Evolutionary conservation across 768 basidiomycete genomes (phyloP).

Genomic region (Rhizopogon rudus): DNA sequence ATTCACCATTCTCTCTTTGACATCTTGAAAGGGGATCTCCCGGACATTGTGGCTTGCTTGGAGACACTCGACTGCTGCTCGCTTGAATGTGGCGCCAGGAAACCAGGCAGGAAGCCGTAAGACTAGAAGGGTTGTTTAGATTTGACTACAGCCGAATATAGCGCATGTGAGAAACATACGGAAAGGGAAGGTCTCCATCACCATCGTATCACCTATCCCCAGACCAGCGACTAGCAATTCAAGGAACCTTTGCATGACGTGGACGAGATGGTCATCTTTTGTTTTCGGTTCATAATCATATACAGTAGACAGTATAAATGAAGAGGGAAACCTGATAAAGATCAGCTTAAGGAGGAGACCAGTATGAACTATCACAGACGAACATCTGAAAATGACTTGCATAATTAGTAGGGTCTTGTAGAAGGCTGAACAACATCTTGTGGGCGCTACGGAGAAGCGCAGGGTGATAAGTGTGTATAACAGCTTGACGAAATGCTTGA

Average conservation of each 20-base stretch:
- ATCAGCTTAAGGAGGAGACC: too few species aligned
- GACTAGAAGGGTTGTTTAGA: background rate
- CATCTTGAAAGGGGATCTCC: constrained; percentile 18
- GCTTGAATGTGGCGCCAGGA: constrained; percentile 10
- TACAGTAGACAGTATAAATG: background rate
- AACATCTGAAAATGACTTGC: too few species aligned
- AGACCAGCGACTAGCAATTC: too few species aligned
- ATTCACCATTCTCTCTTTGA: constrained; percentile 15
- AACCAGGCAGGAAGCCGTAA: background rate
- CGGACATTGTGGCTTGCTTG: constrained; percentile 14
- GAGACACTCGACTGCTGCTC: constrained; percentile 12
- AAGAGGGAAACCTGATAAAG: background rate
- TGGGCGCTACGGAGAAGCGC: too few species aligned
- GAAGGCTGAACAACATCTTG: too few species aligned
- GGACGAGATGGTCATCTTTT: background rate
- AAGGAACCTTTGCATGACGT: background rate
- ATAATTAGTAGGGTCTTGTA: too few species aligned
- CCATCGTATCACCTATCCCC: too few species aligned
- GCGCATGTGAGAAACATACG: background rate
- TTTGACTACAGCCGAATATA: background rate
- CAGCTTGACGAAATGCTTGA: too few species aligned
- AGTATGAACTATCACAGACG: too few species aligned
- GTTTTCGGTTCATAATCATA: background rate
- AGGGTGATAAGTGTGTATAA: too few species aligned
- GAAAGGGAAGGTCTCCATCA: background rate